phyloP scores from a whole-genome alignment of 2,329 filamentous ascomycete genomes.

The Diaporthe ilicicola region DNA sequence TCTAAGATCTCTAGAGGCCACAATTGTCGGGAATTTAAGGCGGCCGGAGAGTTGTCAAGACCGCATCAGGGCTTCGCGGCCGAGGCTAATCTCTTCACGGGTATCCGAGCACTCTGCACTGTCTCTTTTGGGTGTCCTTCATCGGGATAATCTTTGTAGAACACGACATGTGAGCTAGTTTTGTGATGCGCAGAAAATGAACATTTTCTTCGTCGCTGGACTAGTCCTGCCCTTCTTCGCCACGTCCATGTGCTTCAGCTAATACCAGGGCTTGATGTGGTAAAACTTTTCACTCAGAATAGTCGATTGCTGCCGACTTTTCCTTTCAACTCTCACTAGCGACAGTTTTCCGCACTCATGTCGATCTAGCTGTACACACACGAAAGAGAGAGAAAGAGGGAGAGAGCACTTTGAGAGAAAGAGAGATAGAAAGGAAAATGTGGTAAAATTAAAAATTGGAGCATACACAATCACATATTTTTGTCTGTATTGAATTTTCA shows the following conservation, averaged over 20 bases:
- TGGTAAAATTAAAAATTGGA: background rate
- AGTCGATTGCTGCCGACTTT: too few species aligned
- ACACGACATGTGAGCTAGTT: background rate
- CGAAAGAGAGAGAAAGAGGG: too few species aligned
- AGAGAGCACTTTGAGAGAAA: too few species aligned
- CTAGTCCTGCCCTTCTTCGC: background rate
- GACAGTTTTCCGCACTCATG: too few species aligned
- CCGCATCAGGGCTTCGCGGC: background rate
- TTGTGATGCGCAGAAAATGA: background rate
- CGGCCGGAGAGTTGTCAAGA: background rate
- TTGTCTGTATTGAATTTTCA: background rate
- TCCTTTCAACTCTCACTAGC: background rate
- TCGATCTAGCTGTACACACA: background rate
- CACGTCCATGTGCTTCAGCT: background rate
- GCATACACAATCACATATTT: too few species aligned
- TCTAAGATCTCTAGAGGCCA: slow-evolving; percentile 6
- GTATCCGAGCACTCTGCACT: background rate
- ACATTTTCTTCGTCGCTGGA: background rate
- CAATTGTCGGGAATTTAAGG: slow-evolving; percentile 12
- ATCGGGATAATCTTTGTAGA: background rate
- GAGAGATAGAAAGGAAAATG: too few species aligned
- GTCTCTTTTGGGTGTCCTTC: background rate
- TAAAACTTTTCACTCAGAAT: too few species aligned
- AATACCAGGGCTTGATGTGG: background rate
- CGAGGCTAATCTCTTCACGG: slow-evolving; percentile 12